Conservation (phyloP, 2,329 filamentous ascomycete genomes). For the Metarhizium robertsii region DNA sequence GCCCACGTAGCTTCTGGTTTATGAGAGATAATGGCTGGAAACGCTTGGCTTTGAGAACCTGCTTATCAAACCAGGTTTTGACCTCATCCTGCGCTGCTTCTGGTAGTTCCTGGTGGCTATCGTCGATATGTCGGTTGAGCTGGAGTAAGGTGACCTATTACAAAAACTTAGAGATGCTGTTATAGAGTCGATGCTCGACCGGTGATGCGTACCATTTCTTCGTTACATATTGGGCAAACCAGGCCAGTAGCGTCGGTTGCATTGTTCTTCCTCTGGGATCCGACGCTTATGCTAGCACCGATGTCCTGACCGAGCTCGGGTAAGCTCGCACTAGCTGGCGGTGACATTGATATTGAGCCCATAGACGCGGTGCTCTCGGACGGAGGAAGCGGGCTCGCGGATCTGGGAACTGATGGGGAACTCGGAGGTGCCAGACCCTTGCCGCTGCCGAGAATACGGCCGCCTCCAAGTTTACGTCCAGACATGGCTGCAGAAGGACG, state of each 20-base stretch:
- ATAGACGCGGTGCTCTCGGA: constrained; percentile 70
- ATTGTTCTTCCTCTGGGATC: constrained; percentile 42
- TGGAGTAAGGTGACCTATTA: constrained; percentile 78
- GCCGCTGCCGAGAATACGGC: constrained; percentile 80
- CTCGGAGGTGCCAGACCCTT: constrained; percentile 65
- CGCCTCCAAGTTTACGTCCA: constrained; percentile 79
- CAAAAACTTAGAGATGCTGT: background rate
- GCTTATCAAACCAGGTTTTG: constrained; percentile 93
- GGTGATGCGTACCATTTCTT: constrained; percentile 73
- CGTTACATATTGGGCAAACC: constrained; percentile 93
- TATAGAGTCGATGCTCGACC: background rate
- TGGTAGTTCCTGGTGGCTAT: constrained; percentile 81
- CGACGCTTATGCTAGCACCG: constrained; percentile 67
- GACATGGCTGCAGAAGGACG: constrained; percentile 50
- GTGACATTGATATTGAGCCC: constrained; percentile 62
- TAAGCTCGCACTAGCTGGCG: constrained; percentile 48
- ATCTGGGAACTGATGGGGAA: constrained; percentile 31
- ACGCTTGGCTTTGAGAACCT: constrained; percentile 85
- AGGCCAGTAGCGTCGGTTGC: constrained; percentile 48
- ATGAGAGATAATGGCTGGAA: constrained; percentile 87
- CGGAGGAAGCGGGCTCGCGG: constrained; percentile 40
- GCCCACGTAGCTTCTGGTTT: constrained; percentile 85
- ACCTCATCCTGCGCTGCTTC: constrained; percentile 87
- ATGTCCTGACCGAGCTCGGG: constrained; percentile 70
- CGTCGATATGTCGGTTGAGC: constrained; percentile 78